Evolutionary conservation across 2,329 filamentous ascomycete species (phyloP).

Genomic region (Phialocephala subalpina): DNA sequence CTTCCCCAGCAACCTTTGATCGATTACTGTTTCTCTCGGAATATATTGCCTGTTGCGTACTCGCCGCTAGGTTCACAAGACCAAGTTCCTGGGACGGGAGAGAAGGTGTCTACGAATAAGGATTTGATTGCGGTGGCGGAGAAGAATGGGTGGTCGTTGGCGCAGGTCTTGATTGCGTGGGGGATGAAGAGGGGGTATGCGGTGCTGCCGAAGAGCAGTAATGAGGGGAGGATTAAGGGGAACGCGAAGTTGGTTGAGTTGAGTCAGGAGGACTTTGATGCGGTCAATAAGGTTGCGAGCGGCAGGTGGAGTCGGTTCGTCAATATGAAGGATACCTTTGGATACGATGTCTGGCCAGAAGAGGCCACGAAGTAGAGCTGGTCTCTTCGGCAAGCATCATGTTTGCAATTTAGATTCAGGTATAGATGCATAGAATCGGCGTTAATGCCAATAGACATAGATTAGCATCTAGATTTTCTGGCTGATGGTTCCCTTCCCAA

Average conservation of each 20-base stretch:
- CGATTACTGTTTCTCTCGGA: conserved; percentile 71
- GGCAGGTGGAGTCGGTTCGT: conserved; percentile 76
- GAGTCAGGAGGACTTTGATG: conserved; percentile 66
- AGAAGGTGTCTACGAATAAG: conserved; percentile 69
- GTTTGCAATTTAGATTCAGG: not conserved
- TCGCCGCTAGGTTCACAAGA: conserved; percentile 71
- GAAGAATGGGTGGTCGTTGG: conserved; percentile 66
- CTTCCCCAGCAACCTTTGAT: conserved; percentile 75
- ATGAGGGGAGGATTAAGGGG: conserved; percentile 70
- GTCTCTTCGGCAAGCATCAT: not conserved
- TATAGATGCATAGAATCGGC: conserved; percentile 1
- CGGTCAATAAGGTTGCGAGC: conserved; percentile 65
- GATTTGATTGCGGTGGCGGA: conserved; percentile 69
- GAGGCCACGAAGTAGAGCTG: conserved; percentile 47
- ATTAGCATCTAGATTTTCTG: too few species aligned
- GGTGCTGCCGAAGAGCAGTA: conserved; percentile 78
- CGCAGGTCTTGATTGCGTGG: conserved; percentile 74
- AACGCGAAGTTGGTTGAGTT: conserved; percentile 74
- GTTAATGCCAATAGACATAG: not conserved
- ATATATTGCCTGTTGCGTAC: conserved; percentile 78
- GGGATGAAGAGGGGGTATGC: conserved; percentile 74
- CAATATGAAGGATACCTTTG: conserved; percentile 85
- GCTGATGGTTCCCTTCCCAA: too few species aligned
- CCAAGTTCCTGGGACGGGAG: conserved; percentile 69
- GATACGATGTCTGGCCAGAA: conserved; percentile 74